phyloP scores from a whole-genome alignment of 1,284 basidiomycete species.

The Agaricales sp. region DNA sequence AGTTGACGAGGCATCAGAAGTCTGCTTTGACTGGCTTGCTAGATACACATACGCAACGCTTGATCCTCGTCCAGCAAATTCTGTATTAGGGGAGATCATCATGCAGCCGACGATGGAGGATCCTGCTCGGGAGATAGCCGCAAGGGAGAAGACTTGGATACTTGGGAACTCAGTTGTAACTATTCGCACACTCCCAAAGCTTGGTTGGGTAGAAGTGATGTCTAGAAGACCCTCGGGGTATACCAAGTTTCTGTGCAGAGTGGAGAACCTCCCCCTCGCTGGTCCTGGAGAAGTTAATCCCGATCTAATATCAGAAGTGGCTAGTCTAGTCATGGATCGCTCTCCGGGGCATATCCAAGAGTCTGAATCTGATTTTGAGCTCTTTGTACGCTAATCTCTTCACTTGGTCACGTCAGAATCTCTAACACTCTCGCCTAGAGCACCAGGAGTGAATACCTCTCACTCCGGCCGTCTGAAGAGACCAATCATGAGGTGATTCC shows the following conservation, averaged over 20 bases:
- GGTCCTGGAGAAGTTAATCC: constrained; percentile 76
- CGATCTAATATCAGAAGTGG: constrained; percentile 63
- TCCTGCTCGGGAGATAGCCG: constrained; percentile 26
- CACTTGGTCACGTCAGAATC: not conserved
- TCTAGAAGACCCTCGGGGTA: constrained; percentile 87
- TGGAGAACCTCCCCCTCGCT: constrained; percentile 86
- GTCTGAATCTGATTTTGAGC: constrained; percentile 15
- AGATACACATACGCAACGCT: constrained; percentile 93
- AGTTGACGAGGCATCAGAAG: constrained; percentile 88
- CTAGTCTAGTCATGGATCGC: constrained; percentile 66
- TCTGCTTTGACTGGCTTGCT: constrained; percentile 97
- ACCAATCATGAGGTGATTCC: no score
- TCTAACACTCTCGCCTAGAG: not conserved
- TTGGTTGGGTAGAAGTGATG: constrained; percentile 87
- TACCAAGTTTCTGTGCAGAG: constrained; percentile 77
- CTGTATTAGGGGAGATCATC: constrained; percentile 68
- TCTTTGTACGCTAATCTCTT: not conserved
- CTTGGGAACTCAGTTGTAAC: constrained; percentile 84
- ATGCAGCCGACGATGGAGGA: constrained; percentile 36
- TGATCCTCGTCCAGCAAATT: constrained; percentile 81
- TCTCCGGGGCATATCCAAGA: constrained; percentile 25
- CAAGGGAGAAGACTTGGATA: constrained; percentile 75
- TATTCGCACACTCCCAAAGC: constrained; percentile 61
- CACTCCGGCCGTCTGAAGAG: constrained; percentile 2
- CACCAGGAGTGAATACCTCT: not conserved